phyloP scores from a whole-genome alignment of 257 asterid species.

The Nicotiana attenuata region DNA sequence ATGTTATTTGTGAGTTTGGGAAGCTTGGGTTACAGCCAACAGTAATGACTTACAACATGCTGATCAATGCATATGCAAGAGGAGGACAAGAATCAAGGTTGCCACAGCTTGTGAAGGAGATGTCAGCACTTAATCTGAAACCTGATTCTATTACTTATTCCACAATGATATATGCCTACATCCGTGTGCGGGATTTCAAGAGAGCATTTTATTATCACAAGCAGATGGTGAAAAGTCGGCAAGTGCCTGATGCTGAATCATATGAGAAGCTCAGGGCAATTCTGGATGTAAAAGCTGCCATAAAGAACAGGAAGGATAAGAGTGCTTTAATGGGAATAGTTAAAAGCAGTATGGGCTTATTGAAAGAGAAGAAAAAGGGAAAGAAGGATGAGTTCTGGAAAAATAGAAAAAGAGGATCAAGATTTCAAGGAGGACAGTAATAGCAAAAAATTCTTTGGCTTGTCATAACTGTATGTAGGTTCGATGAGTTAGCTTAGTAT shows the following conservation, averaged over 20 bases:
- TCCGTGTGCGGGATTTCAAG: constrained; percentile 85
- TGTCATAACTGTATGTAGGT: not conserved
- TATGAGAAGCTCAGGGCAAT: constrained; percentile 78
- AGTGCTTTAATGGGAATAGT: constrained; percentile 88
- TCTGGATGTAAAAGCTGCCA: constrained; percentile 64
- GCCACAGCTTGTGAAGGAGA: constrained; percentile 83
- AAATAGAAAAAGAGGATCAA: constrained; percentile 36
- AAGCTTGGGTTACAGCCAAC: constrained; percentile 75
- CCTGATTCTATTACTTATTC: constrained; percentile 87
- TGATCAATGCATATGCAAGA: constrained; percentile 84
- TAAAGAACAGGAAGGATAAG: constrained; percentile 74
- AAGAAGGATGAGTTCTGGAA: constrained; percentile 97
- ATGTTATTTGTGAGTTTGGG: constrained; percentile 70
- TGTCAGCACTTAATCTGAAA: constrained; percentile 68
- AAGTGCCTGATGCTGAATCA: constrained; percentile 72
- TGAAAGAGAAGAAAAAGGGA: constrained; percentile 63
- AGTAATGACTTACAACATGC: constrained; percentile 90
- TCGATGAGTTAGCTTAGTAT: not conserved
- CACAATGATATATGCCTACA: constrained; percentile 83
- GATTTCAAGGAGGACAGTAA: constrained; percentile 12
- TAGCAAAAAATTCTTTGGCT: constrained; percentile 9
- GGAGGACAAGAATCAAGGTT: constrained; percentile 84
- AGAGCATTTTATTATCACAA: constrained; percentile 90
- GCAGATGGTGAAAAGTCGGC: constrained; percentile 76
- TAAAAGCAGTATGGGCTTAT: constrained; percentile 60